Percentiles rank a stretch among this genome's conserved stretches.
These are phyloP conservation scores for Phytophthora chlamydospora DNA, from an alignment of 352 stramenopile genomes.

Conservation along the genomic window DNA sequence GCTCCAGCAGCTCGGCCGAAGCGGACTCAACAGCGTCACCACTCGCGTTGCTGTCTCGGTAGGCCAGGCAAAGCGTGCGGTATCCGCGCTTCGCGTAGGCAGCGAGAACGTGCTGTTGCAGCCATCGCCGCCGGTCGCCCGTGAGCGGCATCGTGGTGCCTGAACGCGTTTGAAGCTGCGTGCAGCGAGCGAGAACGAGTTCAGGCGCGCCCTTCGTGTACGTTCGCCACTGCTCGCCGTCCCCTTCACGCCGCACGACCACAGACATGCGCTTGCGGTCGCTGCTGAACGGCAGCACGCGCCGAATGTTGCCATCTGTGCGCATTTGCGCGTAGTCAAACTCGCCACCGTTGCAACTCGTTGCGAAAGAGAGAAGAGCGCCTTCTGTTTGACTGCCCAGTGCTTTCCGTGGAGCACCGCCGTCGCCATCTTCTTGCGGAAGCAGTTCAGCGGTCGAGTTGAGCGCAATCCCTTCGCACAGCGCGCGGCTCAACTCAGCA, in stretches of 20 bases:
- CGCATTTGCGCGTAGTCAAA: slow-evolving; percentile 45
- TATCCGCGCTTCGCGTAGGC: slow-evolving; percentile 70
- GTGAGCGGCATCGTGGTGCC: slow-evolving; percentile 12
- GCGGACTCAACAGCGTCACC: slow-evolving; percentile 18
- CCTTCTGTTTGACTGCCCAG: slow-evolving; percentile 60
- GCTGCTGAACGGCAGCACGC: slow-evolving; percentile 89
- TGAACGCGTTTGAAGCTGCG: slow-evolving; percentile 25
- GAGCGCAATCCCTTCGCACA: slow-evolving; percentile 77
- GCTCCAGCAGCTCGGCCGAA: slow-evolving; percentile 40
- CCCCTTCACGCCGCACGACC: slow-evolving; percentile 53
- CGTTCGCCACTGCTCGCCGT: slow-evolving; percentile 23
- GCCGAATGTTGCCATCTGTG: slow-evolving; percentile 22
- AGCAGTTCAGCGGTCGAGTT: slow-evolving; percentile 89
- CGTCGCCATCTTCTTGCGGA: slow-evolving; percentile 24
- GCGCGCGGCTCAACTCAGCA: slow-evolving; percentile 28
- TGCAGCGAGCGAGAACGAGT: slow-evolving; percentile 56
- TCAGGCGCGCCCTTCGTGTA: slow-evolving; percentile 68
- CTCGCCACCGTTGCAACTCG: slow-evolving; percentile 18
- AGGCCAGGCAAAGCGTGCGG: slow-evolving; percentile 79
- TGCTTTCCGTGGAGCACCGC: slow-evolving; percentile 25
- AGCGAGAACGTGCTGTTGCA: slow-evolving; percentile 52
- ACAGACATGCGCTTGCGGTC: slow-evolving; percentile 95
- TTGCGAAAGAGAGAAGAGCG: slow-evolving; percentile 30
- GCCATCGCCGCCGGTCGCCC: slow-evolving; percentile 13
- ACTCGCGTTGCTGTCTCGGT: slow-evolving; percentile 35